Base-by-base conservation (phyloP, 2,329 filamentous ascomycete genomes). In the Claviceps paspali region DNA sequence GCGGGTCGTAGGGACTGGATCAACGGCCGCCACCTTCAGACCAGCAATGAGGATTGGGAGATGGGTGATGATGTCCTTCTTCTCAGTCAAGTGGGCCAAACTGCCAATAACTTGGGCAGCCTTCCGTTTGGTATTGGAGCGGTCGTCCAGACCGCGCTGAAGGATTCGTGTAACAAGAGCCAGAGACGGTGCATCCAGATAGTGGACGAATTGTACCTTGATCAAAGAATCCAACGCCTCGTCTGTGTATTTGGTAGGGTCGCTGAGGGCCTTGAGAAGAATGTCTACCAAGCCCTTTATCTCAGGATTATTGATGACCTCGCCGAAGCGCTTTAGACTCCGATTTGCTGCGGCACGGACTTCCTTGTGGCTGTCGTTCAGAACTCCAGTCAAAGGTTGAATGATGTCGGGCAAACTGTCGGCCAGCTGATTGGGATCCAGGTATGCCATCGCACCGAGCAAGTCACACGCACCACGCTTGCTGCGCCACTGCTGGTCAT, bases 281-380 rank as follows among this genome's bases (percentile, higher is more conserved):
- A 95, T 82, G 49, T 81, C 79, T 41, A 96, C 88, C 11, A 96
- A 69, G 45, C 79, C 75, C 71, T 95, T 95, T 53, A 98, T 84
- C 60, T 98, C 91, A 4, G 91, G 91, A 56, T 98, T 98, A 58
- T 73, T 92, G 57, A 98, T 98, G 47, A 98, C 92, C 57, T 98
- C 92, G 46, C 92, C 91, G 55, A 98, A 98, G 39, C 91, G 81
- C 63, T 98, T 93, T 62, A 98, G 68, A 62, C 86, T 94, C 60
- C 88, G 79, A 60, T 98, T 98, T 6, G 91, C 91, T 17, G 85
- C 87, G 31, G 76, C 67, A 42, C 91, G 76, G 23, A 98, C 91
- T 61, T 98, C 91, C 59, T 98, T 98, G 63, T 98, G 91, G 51
- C 84, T 95, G 63, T 98, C 91, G 48, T 94, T 98, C 41, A 98